Percentiles rank a stretch among this genome's conserved stretches.
phyloP scores from a whole-genome alignment of 345 rosid genomes.

The Barbarea vulgaris region DNA sequence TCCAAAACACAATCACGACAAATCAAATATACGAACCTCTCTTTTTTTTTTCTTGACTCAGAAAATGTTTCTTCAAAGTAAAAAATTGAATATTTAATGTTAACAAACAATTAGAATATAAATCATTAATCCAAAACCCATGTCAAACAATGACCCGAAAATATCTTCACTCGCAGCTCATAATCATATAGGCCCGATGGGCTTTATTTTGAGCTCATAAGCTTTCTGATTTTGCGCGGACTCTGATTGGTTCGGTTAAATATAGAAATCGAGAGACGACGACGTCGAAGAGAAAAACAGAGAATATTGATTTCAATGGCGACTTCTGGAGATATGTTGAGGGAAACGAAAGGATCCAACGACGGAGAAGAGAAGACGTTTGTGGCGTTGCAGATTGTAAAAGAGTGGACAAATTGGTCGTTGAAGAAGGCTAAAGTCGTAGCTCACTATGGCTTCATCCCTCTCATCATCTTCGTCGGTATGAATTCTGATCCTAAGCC shows the following conservation, averaged over 20 bases:
- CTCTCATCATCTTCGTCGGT: constrained; percentile 70
- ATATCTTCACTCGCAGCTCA: neutral
- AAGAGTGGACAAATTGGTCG: constrained; percentile 86
- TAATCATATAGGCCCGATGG: neutral
- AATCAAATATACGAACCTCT: constrained; percentile 6
- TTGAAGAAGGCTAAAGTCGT: constrained; percentile 74
- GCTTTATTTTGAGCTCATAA: neutral
- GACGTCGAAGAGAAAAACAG: neutral
- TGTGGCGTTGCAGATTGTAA: constrained; percentile 41
- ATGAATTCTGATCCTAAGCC: constrained; percentile 92
- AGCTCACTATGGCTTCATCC: constrained; percentile 80
- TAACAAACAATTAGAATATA: no score
- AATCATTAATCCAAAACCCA: neutral
- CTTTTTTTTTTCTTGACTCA: neutral
- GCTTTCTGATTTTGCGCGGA: neutral
- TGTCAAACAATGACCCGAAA: neutral
- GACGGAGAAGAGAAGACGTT: constrained; percentile 44
- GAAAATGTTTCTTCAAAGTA: neutral
- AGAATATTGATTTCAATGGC: neutral
- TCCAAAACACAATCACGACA: constrained; percentile 34
- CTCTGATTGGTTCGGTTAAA: neutral
- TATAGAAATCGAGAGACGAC: neutral
- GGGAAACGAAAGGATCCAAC: constrained; percentile 43
- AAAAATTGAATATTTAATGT: neutral
- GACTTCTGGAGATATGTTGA: constrained; percentile 48